Conservation (phyloP, 345 rosid species). For the Murraya koenigii region DNA sequence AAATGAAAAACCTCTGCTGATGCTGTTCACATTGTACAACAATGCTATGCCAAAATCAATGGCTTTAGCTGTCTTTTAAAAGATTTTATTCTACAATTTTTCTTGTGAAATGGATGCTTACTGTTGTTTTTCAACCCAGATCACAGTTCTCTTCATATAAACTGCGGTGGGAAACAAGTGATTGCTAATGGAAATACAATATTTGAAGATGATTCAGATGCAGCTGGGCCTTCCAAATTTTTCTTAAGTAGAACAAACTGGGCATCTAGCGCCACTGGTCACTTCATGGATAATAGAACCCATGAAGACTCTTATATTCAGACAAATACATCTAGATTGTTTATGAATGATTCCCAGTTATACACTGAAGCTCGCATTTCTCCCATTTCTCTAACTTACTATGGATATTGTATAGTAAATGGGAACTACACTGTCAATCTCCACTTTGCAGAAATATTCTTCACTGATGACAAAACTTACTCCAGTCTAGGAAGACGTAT, state of each 20-base stretch:
- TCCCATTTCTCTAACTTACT: constrained; percentile 47
- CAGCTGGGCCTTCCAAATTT: constrained; percentile 27
- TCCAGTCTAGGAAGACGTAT: constrained; percentile 49
- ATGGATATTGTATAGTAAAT: constrained; percentile 42
- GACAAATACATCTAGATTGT: constrained; percentile 9
- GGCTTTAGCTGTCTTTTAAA: too few species aligned
- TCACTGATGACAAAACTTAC: constrained; percentile 33
- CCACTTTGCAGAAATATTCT: constrained; percentile 72
- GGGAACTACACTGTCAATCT: constrained; percentile 58
- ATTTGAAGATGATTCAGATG: constrained; percentile 29
- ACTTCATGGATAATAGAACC: constrained; percentile 28
- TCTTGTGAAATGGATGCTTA: neutral
- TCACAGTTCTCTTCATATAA: constrained; percentile 30
- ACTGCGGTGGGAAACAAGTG: constrained; percentile 37
- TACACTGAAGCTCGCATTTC: constrained; percentile 46
- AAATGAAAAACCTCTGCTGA: too few species aligned
- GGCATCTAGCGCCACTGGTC: constrained; percentile 55
- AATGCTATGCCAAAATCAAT: neutral
- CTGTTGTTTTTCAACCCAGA: constrained; percentile 16
- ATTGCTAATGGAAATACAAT: constrained; percentile 4
- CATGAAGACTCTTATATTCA: neutral
- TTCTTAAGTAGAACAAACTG: constrained; percentile 19
- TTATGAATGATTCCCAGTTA: constrained; percentile 22
- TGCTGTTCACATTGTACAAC: neutral
- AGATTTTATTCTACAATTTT: too few species aligned